phyloP scores from a whole-genome alignment of 768 basidiomycete genomes.

The Suillus ampliporus region DNA sequence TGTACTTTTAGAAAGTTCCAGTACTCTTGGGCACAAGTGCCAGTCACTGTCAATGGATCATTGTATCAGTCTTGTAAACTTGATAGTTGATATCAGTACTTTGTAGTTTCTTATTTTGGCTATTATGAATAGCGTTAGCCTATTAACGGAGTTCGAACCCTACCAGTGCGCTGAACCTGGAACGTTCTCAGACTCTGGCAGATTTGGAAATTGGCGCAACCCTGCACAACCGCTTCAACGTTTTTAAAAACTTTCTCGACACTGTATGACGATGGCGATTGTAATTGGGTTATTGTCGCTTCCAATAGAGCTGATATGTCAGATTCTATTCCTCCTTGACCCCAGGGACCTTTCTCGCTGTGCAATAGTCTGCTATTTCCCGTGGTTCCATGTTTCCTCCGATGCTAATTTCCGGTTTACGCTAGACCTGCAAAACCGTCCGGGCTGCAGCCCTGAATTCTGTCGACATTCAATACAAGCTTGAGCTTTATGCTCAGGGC shows the following conservation, averaged over 20 bases:
- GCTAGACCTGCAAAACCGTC: not conserved
- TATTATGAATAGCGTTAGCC: too few species aligned
- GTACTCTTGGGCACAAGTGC: not conserved
- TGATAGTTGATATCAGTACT: not conserved
- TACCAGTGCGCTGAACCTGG: too few species aligned
- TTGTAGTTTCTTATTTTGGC: not conserved
- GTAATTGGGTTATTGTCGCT: not conserved
- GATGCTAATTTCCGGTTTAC: not conserved
- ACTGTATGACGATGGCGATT: not conserved
- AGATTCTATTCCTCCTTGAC: not conserved
- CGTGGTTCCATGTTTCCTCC: not conserved
- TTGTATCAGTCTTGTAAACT: too few species aligned
- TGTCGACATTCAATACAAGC: not conserved
- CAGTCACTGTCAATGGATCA: not conserved
- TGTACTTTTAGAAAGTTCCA: not conserved
- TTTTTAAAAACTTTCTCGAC: not conserved
- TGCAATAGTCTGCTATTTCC: not conserved
- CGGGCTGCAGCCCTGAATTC: not conserved
- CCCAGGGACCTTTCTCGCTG: slow-evolving; percentile 2
- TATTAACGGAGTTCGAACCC: too few species aligned
- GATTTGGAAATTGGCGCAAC: too few species aligned
- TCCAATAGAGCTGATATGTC: not conserved
- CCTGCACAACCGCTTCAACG: not conserved
- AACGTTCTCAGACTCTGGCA: too few species aligned
- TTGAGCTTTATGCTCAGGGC: slow-evolving; percentile 1